phyloP scores from a whole-genome alignment of 768 basidiomycete species.

The Tylopilus sp. region DNA sequence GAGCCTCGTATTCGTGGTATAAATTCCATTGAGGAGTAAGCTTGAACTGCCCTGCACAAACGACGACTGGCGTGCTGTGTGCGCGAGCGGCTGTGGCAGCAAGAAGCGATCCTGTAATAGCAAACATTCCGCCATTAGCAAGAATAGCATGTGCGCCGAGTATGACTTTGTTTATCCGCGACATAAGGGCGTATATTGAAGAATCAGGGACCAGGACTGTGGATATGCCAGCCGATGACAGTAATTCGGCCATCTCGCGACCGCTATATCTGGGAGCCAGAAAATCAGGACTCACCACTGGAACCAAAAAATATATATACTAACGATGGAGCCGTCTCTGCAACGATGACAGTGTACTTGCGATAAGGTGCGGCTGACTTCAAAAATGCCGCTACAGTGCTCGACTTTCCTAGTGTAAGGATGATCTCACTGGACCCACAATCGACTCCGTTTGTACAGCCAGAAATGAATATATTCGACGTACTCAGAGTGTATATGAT shows the following conservation, averaged over 20 bases:
- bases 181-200: constrained; percentile 93
- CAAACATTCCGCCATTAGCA: constrained; percentile 95
- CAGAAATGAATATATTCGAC: too few relatives aligned
- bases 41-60: constrained; percentile 96
- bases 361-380: constrained; percentile 86
- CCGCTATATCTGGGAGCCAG: constrained; percentile 65
- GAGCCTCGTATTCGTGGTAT: constrained; percentile 81
- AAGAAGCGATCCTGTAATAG: constrained; percentile 78
- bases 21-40: constrained; percentile 88
- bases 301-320: constrained; percentile 28
- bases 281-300: constrained; percentile 1
- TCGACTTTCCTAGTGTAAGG: constrained; percentile 89
- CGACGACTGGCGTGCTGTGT: constrained; percentile 89
- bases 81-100: constrained; percentile 85
- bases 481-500: constrained; percentile 98
- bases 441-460: too few relatives aligned
- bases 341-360: constrained; percentile 94
- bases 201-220: constrained; percentile 98
- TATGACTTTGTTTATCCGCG: constrained; percentile 94
- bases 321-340: constrained; percentile 92
- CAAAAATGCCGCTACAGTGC: constrained; percentile 90
- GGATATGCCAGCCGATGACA: constrained; percentile 78
- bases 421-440: constrained; percentile 92
- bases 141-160: constrained; percentile 94
- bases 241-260: constrained; percentile 75